These are phyloP conservation scores for Striga asiatica DNA, from an alignment of 257 asterid genomes.

Conservation along the genomic window DNA sequence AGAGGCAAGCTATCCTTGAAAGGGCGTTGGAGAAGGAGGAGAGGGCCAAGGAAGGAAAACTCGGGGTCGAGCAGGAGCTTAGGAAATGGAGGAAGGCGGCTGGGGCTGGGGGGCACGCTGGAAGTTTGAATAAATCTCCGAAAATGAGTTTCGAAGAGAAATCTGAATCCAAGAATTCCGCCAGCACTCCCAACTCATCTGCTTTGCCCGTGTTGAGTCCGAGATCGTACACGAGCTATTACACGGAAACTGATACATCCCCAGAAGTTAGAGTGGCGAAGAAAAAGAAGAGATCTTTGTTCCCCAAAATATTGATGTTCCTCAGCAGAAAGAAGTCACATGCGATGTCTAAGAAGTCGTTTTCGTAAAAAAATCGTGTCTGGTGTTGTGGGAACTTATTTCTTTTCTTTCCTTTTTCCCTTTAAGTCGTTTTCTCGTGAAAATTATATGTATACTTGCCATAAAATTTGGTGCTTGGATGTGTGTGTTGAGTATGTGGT, in stretches of 20 bases:
- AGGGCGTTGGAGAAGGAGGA: conserved; percentile 62
- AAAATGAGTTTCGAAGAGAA: conserved; percentile 30
- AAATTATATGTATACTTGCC: conserved; percentile 8
- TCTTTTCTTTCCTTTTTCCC: background rate
- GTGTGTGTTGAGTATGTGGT: conserved; percentile 13
- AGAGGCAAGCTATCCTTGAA: too few species aligned
- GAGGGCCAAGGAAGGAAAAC: conserved; percentile 54
- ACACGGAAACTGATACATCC: conserved; percentile 41
- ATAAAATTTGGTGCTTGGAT: conserved; percentile 5
- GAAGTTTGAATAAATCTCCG: conserved; percentile 15
- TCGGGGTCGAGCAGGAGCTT: conserved; percentile 64
- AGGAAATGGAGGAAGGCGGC: conserved; percentile 73
- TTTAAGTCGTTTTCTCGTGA: conserved; percentile 8
- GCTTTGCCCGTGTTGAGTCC: conserved; percentile 26
- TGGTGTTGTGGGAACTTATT: background rate
- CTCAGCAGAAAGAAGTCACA: conserved; percentile 30
- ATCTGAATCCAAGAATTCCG: conserved; percentile 20
- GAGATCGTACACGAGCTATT: conserved; percentile 31
- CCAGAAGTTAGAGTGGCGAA: conserved; percentile 27
- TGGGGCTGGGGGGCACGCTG: conserved; percentile 16
- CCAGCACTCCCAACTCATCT: conserved; percentile 21
- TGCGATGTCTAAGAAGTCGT: conserved; percentile 16
- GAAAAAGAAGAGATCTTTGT: conserved; percentile 54
- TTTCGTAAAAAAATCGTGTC: background rate
- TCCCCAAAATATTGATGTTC: conserved; percentile 39